phyloP scores from a whole-genome alignment of 768 basidiomycete species.

The Pholiota molesta region DNA sequence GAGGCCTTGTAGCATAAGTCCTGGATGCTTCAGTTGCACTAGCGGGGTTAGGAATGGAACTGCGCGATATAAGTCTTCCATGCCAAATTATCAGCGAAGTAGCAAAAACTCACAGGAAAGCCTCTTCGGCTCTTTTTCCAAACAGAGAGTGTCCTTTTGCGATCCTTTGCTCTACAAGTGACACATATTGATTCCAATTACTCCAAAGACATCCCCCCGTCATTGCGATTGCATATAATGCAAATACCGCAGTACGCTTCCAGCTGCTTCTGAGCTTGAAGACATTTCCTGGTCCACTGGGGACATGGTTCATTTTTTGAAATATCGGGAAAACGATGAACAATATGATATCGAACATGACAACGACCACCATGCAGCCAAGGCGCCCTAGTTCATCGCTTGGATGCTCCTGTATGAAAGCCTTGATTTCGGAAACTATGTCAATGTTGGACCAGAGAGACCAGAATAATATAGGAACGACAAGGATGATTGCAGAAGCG shows the following conservation, averaged over 20 bases:
- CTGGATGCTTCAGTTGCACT: slow-evolving; percentile 58
- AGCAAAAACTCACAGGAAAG: slow-evolving; percentile 20
- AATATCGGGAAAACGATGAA: neutral
- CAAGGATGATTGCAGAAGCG: neutral
- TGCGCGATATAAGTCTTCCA: neutral
- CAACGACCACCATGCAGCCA: neutral
- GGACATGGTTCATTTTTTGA: neutral
- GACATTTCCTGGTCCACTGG: neutral
- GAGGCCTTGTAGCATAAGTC: slow-evolving; percentile 62
- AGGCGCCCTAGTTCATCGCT: neutral
- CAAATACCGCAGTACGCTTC: neutral
- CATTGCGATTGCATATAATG: neutral
- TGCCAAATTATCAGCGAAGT: neutral
- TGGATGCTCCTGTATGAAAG: neutral
- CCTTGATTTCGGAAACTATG: neutral
- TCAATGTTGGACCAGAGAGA: neutral
- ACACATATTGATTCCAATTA: neutral
- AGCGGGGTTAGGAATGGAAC: slow-evolving; percentile 54
- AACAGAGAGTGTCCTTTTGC: slow-evolving; percentile 16
- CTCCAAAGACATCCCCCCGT: neutral
- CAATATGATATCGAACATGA: neutral
- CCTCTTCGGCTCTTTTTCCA: slow-evolving; percentile 23
- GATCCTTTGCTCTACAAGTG: neutral
- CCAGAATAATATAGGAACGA: neutral
- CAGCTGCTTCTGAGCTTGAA: neutral